Evolutionary conservation across 78 protist species (phyloP).

Genomic region (Anaeramoeba flamelloides): DNA sequence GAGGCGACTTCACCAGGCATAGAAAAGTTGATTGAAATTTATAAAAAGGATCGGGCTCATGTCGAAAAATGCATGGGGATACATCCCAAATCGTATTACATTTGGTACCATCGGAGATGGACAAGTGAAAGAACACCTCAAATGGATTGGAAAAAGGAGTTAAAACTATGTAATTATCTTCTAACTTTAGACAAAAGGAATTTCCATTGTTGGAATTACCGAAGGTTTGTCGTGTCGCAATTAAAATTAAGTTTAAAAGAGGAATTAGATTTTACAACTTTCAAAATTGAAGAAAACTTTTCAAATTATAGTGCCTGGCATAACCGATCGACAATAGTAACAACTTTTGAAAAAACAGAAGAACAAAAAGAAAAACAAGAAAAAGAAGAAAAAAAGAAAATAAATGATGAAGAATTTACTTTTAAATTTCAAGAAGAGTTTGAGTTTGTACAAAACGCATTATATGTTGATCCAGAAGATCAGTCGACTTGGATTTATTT

Average conservation of each 20-base stretch:
- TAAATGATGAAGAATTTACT: background rate
- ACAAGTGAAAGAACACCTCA: background rate
- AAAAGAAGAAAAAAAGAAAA: background rate
- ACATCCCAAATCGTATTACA: constrained; percentile 28
- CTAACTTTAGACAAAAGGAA: constrained; percentile 63
- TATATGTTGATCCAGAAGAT: background rate
- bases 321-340: constrained; percentile 34
- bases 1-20: background rate
- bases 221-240: constrained; percentile 51
- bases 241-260: constrained; percentile 38
- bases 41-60: constrained; percentile 13
- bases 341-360: background rate
- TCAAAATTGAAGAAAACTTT: constrained; percentile 49
- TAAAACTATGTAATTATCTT: constrained; percentile 26
- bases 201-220: constrained; percentile 48
- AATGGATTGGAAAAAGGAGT: constrained; percentile 32
- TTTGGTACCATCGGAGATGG: constrained; percentile 45
- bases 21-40: background rate
- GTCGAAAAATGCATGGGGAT: background rate
- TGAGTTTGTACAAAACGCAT: background rate
- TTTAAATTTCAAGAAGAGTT: background rate
- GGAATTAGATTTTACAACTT: constrained; percentile 42
- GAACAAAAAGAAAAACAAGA: background rate
- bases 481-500: background rate
- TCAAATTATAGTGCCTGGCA: constrained; percentile 87